Conservation (phyloP, 169 alveolate species). For the Plasmodium vinckei region DNA sequence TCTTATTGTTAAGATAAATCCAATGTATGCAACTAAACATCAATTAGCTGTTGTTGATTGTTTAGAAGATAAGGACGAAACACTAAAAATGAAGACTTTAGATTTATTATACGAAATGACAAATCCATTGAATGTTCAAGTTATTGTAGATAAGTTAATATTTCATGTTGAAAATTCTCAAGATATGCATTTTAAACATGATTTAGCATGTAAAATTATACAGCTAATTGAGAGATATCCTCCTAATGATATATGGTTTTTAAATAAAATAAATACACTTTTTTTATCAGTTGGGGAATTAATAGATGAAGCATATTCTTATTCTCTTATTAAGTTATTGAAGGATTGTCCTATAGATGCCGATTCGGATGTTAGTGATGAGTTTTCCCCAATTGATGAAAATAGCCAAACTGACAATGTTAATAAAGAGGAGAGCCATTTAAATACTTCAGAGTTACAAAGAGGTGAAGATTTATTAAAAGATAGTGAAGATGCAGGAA, state of each 20-base stretch:
- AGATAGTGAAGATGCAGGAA: background rate
- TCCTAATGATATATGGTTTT: constrained; percentile 73
- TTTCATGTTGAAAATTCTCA: constrained; percentile 63
- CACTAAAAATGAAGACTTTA: constrained; percentile 93
- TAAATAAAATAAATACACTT: constrained; percentile 49
- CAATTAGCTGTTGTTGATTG: constrained; percentile 93
- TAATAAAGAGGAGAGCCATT: constrained; percentile 4
- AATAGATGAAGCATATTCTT: constrained; percentile 65
- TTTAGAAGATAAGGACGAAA: constrained; percentile 95
- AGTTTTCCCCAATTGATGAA: constrained; percentile 3
- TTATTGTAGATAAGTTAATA: constrained; percentile 92
- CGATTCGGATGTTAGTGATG: constrained; percentile 65
- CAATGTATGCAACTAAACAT: constrained; percentile 91
- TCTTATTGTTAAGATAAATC: constrained; percentile 90
- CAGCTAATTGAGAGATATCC: constrained; percentile 71
- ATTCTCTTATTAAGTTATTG: constrained; percentile 56
- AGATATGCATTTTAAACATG: constrained; percentile 72
- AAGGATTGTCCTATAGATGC: constrained; percentile 52
- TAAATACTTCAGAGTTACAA: constrained; percentile 25
- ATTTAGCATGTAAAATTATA: constrained; percentile 69
- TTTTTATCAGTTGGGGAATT: constrained; percentile 75
- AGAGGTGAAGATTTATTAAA: background rate
- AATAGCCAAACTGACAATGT: constrained; percentile 1
- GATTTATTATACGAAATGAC: constrained; percentile 95
- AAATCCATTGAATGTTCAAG: constrained; percentile 92